phyloP scores from a whole-genome alignment of 2,329 filamentous ascomycete genomes.

The Xylariaceae sp. region DNA sequence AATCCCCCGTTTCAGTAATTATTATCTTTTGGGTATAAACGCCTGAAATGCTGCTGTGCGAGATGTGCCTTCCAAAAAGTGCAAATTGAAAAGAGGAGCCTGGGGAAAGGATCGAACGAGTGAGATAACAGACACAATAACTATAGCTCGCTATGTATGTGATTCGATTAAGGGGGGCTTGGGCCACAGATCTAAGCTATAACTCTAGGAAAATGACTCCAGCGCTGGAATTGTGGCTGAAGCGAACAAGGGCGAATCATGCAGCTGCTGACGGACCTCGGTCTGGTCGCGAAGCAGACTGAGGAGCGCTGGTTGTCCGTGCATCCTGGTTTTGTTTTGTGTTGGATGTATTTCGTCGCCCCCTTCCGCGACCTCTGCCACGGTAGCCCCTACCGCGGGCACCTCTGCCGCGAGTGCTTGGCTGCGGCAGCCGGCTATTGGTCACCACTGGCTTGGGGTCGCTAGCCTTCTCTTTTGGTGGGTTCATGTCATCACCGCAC shows the following conservation, averaged over 20 bases:
- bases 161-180: slow-evolving; percentile 9
- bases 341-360: slow-evolving; percentile 21
- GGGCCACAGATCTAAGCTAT: too few relatives aligned
- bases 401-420: slow-evolving; percentile 17
- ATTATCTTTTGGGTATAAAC: slow-evolving; percentile 6
- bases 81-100: slow-evolving; percentile 1
- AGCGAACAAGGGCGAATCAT: neutral
- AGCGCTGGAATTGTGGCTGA: neutral
- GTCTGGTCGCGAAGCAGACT: neutral
- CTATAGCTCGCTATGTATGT: slow-evolving; percentile 2
- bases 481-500: slow-evolving; percentile 1
- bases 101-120: too few relatives aligned
- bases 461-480: slow-evolving; percentile 3
- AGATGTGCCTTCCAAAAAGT: slow-evolving; percentile 5
- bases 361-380: slow-evolving; percentile 24
- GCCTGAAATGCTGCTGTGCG: slow-evolving; percentile 6
- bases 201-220: too few relatives aligned
- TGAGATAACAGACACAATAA: neutral
- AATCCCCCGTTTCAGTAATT: slow-evolving; percentile 4
- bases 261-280: neutral
- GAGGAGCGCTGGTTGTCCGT: slow-evolving; percentile 1
- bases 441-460: slow-evolving; percentile 2
- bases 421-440: slow-evolving; percentile 11
- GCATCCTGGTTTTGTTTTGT: slow-evolving; percentile 14
- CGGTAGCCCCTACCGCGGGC: slow-evolving; percentile 22